Evolutionary conservation across 441 rosid species (phyloP).

Genomic region (Corymbia calophylla): DNA sequence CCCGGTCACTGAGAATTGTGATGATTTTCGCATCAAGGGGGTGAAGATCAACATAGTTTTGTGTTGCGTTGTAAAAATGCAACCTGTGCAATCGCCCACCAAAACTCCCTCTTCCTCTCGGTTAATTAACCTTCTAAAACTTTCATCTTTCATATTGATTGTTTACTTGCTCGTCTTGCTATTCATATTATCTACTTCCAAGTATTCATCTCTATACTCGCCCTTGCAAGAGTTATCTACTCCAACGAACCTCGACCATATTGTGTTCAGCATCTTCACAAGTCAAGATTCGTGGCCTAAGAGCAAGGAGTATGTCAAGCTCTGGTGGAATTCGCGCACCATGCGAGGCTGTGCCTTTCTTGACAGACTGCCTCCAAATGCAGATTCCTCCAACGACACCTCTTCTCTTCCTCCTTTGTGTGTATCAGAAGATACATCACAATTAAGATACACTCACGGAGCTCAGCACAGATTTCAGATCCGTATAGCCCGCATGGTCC

Average conservation of each 20-base stretch:
- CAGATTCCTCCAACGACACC: slow-evolving; percentile 4
- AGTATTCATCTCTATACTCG: slow-evolving; percentile 5
- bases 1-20: background rate
- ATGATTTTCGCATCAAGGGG: background rate
- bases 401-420: slow-evolving; percentile 53
- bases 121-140: slow-evolving; percentile 23
- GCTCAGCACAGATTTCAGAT: slow-evolving; percentile 67
- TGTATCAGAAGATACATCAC: slow-evolving; percentile 66
- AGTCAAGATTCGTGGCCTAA: slow-evolving; percentile 45
- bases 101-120: slow-evolving; percentile 30
- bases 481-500: slow-evolving; percentile 64
- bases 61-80: slow-evolving; percentile 17
- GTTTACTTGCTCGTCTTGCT: slow-evolving; percentile 37
- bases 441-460: slow-evolving; percentile 54
- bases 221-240: slow-evolving; percentile 10
- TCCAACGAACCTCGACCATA: slow-evolving; percentile 36
- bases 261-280: slow-evolving; percentile 76
- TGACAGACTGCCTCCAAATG: slow-evolving; percentile 26
- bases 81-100: slow-evolving; percentile 5
- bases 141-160: slow-evolving; percentile 30
- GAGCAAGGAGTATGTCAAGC: slow-evolving; percentile 52
- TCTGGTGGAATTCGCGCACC: slow-evolving; percentile 64
- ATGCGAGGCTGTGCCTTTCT: slow-evolving; percentile 91
- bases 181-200: slow-evolving; percentile 28
- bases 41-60: background rate